phyloP scores from a whole-genome alignment of 1,139 yeast species.

The Petasospora fabianii region DNA sequence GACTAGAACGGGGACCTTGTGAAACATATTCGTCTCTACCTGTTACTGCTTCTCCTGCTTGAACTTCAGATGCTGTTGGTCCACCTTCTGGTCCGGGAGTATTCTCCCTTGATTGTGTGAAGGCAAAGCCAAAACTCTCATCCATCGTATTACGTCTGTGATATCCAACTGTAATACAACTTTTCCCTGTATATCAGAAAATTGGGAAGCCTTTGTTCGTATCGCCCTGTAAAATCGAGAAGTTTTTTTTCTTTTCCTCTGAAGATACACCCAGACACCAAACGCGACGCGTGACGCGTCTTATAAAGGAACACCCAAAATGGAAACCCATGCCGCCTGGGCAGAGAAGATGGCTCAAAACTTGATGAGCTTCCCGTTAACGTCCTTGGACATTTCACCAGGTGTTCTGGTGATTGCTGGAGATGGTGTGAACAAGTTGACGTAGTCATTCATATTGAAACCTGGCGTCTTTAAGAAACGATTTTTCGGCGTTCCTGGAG shows the following conservation, averaged over 20 bases:
- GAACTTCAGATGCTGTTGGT: too few relatives aligned
- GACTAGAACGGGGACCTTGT: too few relatives aligned
- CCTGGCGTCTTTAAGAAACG: slow-evolving; percentile 54
- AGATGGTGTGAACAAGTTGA: slow-evolving; percentile 34
- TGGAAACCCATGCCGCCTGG: too few relatives aligned
- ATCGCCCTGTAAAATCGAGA: slow-evolving; percentile 10
- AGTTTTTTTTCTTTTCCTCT: not conserved
- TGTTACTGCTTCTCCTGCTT: too few relatives aligned
- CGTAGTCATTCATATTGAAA: slow-evolving; percentile 79
- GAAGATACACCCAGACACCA: slow-evolving; percentile 4
- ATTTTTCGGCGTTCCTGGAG: slow-evolving; percentile 31
- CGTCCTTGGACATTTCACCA: slow-evolving; percentile 23
- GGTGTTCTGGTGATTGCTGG: slow-evolving; percentile 21
- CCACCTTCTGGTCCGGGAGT: too few relatives aligned
- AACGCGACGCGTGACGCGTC: slow-evolving; percentile 9
- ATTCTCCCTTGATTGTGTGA: too few relatives aligned
- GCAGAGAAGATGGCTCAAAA: slow-evolving; percentile 14
- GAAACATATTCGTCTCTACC: too few relatives aligned
- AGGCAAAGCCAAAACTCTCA: too few relatives aligned
- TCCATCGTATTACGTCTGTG: too few relatives aligned
- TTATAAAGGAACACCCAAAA: slow-evolving; percentile 1
- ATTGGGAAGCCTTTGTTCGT: not conserved
- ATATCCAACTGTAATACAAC: too few relatives aligned
- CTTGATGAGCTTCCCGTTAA: slow-evolving; percentile 26
- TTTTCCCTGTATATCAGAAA: not conserved